Conservation (phyloP, 495 filamentous ascomycete genomes). For the Penicillium chermesinum region DNA sequence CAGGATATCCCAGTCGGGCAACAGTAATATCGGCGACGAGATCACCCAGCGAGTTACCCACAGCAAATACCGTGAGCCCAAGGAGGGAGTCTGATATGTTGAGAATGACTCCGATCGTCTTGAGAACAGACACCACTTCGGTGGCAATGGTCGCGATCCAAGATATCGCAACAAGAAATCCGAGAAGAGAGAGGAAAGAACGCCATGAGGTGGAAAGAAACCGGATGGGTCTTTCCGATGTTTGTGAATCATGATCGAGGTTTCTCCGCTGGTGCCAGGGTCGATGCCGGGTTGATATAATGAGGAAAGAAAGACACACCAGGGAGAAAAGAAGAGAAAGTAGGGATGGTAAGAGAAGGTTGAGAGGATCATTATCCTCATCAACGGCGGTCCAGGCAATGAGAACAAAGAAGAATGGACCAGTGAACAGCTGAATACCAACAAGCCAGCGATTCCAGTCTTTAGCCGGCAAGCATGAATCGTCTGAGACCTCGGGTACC, state of each 20-base stretch:
- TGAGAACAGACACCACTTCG: constrained; percentile 93
- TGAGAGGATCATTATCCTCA: constrained; percentile 41
- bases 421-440: constrained; percentile 76
- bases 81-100: constrained; percentile 94
- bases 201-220: constrained; percentile 58
- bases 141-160: constrained; percentile 97
- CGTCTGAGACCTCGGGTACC: constrained; percentile 20
- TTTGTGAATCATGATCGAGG: neutral
- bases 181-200: constrained; percentile 73
- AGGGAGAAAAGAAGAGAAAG: constrained; percentile 68
- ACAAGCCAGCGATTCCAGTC: constrained; percentile 92
- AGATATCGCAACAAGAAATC: constrained; percentile 85
- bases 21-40: constrained; percentile 94
- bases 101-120: constrained; percentile 87
- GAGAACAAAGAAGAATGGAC: constrained; percentile 75
- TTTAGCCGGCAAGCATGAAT: constrained; percentile 25
- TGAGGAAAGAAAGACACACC: constrained; percentile 54
- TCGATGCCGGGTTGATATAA: constrained; percentile 50
- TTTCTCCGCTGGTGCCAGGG: constrained; percentile 16
- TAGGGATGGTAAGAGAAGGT: constrained; percentile 59
- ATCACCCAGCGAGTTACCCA: constrained; percentile 93
- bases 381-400: constrained; percentile 69
- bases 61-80: constrained; percentile 92
- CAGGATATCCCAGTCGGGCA: constrained; percentile 85
- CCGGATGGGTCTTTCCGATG: constrained; percentile 15